Evolutionary conservation across 306 rosid genomes (phyloP).

Genomic region (Cajanus cajan): DNA sequence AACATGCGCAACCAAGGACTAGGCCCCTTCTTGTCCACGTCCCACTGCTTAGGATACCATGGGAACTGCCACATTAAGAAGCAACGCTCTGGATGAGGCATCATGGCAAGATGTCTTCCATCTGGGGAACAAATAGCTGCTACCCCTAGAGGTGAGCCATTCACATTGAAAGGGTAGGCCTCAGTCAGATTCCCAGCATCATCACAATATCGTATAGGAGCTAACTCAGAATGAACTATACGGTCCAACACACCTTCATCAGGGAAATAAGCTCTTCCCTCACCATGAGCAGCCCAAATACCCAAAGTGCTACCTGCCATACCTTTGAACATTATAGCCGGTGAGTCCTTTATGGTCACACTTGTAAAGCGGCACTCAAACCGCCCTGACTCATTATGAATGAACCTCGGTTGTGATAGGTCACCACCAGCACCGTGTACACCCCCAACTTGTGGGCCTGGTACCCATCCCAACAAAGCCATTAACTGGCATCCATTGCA

Average conservation of each 20-base stretch:
- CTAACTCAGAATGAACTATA: slow-evolving; percentile 59
- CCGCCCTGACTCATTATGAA: slow-evolving; percentile 85
- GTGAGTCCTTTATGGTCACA: slow-evolving; percentile 78
- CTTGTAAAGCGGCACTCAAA: slow-evolving; percentile 92
- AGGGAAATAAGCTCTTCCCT: slow-evolving; percentile 89
- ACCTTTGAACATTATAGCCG: slow-evolving; percentile 78
- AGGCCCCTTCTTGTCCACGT: slow-evolving; percentile 76
- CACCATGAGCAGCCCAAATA: slow-evolving; percentile 90
- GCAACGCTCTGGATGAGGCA: slow-evolving; percentile 99
- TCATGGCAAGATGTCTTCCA: slow-evolving; percentile 94
- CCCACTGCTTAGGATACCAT: slow-evolving; percentile 88
- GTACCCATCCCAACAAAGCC: slow-evolving; percentile 95
- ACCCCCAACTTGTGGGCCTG: slow-evolving; percentile 88
- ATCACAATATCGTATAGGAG: slow-evolving; percentile 81
- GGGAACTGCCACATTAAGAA: slow-evolving; percentile 96
- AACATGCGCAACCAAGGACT: slow-evolving; percentile 94
- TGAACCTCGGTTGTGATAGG: slow-evolving; percentile 82
- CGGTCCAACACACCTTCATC: slow-evolving; percentile 68
- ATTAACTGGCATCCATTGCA: slow-evolving; percentile 97
- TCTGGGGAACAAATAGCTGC: slow-evolving; percentile 94
- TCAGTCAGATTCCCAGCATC: slow-evolving; percentile 83
- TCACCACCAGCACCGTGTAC: slow-evolving; percentile 81
- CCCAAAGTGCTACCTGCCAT: slow-evolving; percentile 89
- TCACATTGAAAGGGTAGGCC: slow-evolving; percentile 78
- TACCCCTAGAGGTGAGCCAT: slow-evolving; percentile 89